Conservation (phyloP, 305 asterid genomes). For the Fraxinus baroniana region DNA sequence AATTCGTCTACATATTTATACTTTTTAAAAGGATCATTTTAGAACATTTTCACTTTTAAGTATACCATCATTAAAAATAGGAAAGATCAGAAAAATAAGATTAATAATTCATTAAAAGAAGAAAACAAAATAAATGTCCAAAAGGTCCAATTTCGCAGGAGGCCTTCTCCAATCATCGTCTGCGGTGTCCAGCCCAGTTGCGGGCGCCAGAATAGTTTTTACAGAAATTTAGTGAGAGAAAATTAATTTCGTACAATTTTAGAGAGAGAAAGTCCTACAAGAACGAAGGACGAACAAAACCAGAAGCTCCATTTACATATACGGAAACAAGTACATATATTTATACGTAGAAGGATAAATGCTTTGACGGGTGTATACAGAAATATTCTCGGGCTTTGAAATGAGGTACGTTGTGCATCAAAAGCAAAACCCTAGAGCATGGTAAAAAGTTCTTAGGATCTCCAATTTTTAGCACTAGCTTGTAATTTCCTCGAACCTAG, state of each 20-base stretch:
- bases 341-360: conserved; percentile 28
- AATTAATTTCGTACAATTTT: conserved; percentile 25
- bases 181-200: conserved; percentile 23
- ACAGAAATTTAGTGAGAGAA: conserved; percentile 18
- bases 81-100: background rate
- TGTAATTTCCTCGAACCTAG: conserved; percentile 44
- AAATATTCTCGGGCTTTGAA: conserved; percentile 36
- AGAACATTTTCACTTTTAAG: background rate
- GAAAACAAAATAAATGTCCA: background rate
- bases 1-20: background rate
- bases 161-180: conserved; percentile 19
- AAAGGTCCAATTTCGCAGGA: background rate
- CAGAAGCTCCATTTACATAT: conserved; percentile 39
- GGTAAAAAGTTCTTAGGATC: conserved; percentile 32
- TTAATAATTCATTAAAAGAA: background rate
- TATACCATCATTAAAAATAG: background rate
- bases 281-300: conserved; percentile 38
- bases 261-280: conserved; percentile 39
- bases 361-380: conserved; percentile 43
- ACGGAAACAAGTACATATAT: conserved; percentile 24
- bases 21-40: background rate
- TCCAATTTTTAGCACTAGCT: conserved; percentile 34
- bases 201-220: conserved; percentile 22
- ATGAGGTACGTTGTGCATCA: conserved; percentile 62
- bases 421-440: conserved; percentile 72